Percentiles rank a stretch among this genome's conserved stretches.
Conservation (phyloP, 106 monocot genomes). For the Acorus gramineus region DNA sequence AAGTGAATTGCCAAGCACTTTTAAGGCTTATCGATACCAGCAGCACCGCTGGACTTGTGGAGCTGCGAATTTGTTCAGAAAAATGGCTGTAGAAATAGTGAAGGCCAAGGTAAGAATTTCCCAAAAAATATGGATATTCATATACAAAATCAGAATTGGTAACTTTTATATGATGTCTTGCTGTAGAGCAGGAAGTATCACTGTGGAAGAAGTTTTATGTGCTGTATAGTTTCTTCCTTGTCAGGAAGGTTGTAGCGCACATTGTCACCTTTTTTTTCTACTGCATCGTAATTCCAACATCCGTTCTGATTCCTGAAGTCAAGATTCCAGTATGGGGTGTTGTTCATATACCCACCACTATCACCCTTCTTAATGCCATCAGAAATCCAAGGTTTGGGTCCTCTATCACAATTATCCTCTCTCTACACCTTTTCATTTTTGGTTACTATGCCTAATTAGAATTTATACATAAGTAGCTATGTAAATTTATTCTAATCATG, state of each 20-base stretch:
- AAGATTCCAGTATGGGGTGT: slow-evolving; percentile 54
- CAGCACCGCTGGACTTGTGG: slow-evolving; percentile 51
- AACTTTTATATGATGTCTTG: too few species aligned
- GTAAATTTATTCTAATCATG: too few species aligned
- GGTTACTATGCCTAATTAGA: too few species aligned
- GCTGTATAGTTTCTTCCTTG: slow-evolving; percentile 71
- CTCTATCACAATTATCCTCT: too few species aligned
- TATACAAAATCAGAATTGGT: too few species aligned
- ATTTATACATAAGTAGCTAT: too few species aligned
- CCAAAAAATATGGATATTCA: too few species aligned
- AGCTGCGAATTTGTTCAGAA: slow-evolving; percentile 42
- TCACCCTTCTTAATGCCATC: slow-evolving; percentile 56
- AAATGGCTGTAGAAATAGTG: slow-evolving; percentile 26
- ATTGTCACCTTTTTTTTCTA: slow-evolving; percentile 58
- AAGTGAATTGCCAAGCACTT: slow-evolving; percentile 44
- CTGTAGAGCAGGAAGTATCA: slow-evolving; percentile 36
- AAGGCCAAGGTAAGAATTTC: slow-evolving; percentile 15
- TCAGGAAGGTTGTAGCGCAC: slow-evolving; percentile 41
- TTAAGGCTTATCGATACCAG: slow-evolving; percentile 45
- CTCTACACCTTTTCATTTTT: too few species aligned
- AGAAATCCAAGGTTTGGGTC: slow-evolving; percentile 58
- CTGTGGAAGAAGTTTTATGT: slow-evolving; percentile 49
- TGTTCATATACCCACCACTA: slow-evolving; percentile 48
- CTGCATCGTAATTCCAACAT: slow-evolving; percentile 49
- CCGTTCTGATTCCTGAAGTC: slow-evolving; percentile 51